phyloP scores from a whole-genome alignment of 768 basidiomycete species.

The Russula sp. region DNA sequence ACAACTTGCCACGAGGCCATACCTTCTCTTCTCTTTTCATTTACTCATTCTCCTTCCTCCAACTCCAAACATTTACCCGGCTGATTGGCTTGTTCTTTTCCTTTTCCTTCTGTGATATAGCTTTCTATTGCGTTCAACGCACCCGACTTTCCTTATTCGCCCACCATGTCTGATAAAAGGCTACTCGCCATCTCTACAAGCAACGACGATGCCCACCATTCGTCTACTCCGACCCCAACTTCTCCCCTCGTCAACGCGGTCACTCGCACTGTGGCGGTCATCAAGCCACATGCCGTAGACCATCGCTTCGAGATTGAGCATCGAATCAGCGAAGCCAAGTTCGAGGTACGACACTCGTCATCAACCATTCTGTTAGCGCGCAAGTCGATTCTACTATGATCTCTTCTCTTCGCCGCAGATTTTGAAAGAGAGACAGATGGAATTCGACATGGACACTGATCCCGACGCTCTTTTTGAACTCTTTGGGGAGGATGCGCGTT shows the following conservation, averaged over 20 bases:
- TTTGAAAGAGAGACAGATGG: conserved; percentile 86
- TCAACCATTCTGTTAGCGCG: neutral
- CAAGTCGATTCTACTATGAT: conserved; percentile 3
- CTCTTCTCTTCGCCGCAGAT: conserved; percentile 48
- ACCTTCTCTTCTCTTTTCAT: conserved; percentile 3
- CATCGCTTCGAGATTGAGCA: conserved; percentile 79
- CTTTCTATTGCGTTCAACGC: conserved; percentile 24
- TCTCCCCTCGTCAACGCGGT: conserved; percentile 9
- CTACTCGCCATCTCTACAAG: neutral
- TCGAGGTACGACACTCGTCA: conserved; percentile 59
- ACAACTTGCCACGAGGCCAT: neutral
- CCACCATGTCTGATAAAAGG: conserved; percentile 16
- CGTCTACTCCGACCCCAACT: conserved; percentile 15
- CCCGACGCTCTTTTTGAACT: conserved; percentile 75
- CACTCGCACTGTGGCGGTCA: conserved; percentile 77
- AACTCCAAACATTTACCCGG: conserved; percentile 4
- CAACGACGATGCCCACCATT: neutral
- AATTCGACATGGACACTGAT: conserved; percentile 80
- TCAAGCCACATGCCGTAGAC: conserved; percentile 73
- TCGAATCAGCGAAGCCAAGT: conserved; percentile 73
- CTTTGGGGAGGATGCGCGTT: conserved; percentile 73
- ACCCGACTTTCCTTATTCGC: conserved; percentile 14
- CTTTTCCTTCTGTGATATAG: conserved; percentile 22
- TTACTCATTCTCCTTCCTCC: conserved; percentile 17
- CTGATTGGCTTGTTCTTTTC: conserved; percentile 12